Evolutionary conservation across 2,329 filamentous ascomycete species (phyloP).

Genomic region (Aspergillus terreus): DNA sequence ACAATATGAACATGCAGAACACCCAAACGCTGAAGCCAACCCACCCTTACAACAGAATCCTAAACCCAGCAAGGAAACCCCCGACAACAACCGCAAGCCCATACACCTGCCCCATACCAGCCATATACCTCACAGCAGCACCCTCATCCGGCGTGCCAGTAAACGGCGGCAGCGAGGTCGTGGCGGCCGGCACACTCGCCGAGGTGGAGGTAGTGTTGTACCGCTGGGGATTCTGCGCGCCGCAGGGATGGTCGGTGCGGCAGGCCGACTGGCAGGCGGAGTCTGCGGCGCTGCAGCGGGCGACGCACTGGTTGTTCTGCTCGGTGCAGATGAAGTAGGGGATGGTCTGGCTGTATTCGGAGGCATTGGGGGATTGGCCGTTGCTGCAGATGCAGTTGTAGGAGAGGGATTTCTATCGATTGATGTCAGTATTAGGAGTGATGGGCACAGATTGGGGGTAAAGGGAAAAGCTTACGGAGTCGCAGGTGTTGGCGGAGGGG

Average conservation of each 20-base stretch:
- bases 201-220: conserved; percentile 48
- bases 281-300: conserved; percentile 43
- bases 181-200: conserved; percentile 32
- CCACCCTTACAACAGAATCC: conserved; percentile 45
- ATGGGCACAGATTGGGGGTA: not conserved
- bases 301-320: conserved; percentile 54
- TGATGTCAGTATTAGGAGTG: not conserved
- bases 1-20: too few species aligned
- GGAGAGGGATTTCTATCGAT: conserved; percentile 41
- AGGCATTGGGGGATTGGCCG: conserved; percentile 53
- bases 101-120: conserved; percentile 54
- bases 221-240: conserved; percentile 55
- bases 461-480: conserved; percentile 26
- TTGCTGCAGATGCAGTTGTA: conserved; percentile 57
- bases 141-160: conserved; percentile 31
- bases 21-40: too few species aligned
- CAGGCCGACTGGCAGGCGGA: conserved; percentile 51
- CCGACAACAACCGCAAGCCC: conserved; percentile 53
- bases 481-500: conserved; percentile 38
- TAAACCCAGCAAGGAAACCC: conserved; percentile 57
- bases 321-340: conserved; percentile 61
- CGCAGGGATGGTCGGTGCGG: conserved; percentile 55
- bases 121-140: conserved; percentile 31
- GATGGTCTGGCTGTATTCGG: conserved; percentile 60
- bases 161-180: conserved; percentile 29